These are phyloP conservation scores for Pythium grandisporangium DNA, from an alignment of 352 stramenopile genomes.

Conservation along the genomic window DNA sequence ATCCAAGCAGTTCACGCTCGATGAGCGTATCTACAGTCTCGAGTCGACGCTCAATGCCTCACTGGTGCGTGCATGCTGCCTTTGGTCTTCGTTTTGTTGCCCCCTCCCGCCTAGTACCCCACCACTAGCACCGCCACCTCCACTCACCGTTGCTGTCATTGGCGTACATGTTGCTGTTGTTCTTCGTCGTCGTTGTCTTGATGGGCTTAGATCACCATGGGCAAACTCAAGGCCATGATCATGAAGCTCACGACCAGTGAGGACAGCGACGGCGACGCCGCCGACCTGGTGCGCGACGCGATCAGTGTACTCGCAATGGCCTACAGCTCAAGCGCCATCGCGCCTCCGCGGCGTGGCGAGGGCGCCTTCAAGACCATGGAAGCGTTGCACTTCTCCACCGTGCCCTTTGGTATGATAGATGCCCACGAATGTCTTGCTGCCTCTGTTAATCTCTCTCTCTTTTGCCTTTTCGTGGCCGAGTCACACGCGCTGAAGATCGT, in stretches of 20 bases:
- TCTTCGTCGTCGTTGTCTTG: no score
- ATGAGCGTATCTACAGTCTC: slow-evolving; percentile 54
- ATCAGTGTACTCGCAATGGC: slow-evolving; percentile 37
- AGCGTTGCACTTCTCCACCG: slow-evolving; percentile 26
- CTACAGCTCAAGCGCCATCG: slow-evolving; percentile 53
- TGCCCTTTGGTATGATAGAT: slow-evolving; percentile 33
- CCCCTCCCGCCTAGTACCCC: no score
- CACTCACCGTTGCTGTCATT: no score
- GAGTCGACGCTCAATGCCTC: slow-evolving; percentile 55
- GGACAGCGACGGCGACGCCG: slow-evolving; percentile 24
- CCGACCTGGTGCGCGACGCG: slow-evolving; percentile 26
- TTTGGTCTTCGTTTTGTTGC: not conserved
- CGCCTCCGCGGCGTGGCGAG: slow-evolving; percentile 38
- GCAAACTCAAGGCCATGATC: slow-evolving; percentile 63
- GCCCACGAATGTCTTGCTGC: no score
- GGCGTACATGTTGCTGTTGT: not conserved
- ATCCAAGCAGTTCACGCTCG: slow-evolving; percentile 35
- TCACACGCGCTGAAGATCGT: no score
- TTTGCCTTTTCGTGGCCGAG: no score
- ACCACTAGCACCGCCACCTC: no score
- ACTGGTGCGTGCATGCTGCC: slow-evolving; percentile 22
- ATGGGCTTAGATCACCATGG: slow-evolving; percentile 13
- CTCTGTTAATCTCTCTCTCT: no score
- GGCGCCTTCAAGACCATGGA: slow-evolving; percentile 42
- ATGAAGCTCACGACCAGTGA: slow-evolving; percentile 11